A percentile compares a stretch with the other conserved stretches of the same genome.
These are phyloP conservation scores for Sorghum bicolor DNA, from an alignment of 176 grass and related monocot species.

Conservation along the genomic window Sorghum_bicolor_NCBIv3 NC_012871.2:71399001-71399500, in stretches of 20 bases:
- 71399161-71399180: not conserved
- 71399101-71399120: not conserved
- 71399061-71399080: slow-evolving; percentile 74
- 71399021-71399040: slow-evolving; percentile 86
- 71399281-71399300: not conserved
- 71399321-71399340: not conserved
- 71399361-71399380: not conserved
- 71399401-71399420: not conserved
- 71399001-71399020: slow-evolving; percentile 77
- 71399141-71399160: slow-evolving; percentile 7
- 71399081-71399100: not conserved
- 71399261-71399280: not conserved
- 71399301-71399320: too few relatives aligned
- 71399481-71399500: slow-evolving; percentile 96
- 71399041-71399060: slow-evolving; percentile 73
- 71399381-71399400: not conserved
- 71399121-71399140: not conserved
- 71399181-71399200: slow-evolving; percentile 8
- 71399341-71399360: not conserved
- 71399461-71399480: slow-evolving; percentile 25
- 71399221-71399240: not conserved
- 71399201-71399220: not conserved
- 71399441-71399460: slow-evolving; percentile 12
- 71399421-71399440: not conserved
- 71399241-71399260: not conserved